Percentiles rank a stretch among this genome's conserved stretches.
phyloP scores from a whole-genome alignment of 2,329 filamentous ascomycete genomes.

The Fusarium siculi region DNA sequence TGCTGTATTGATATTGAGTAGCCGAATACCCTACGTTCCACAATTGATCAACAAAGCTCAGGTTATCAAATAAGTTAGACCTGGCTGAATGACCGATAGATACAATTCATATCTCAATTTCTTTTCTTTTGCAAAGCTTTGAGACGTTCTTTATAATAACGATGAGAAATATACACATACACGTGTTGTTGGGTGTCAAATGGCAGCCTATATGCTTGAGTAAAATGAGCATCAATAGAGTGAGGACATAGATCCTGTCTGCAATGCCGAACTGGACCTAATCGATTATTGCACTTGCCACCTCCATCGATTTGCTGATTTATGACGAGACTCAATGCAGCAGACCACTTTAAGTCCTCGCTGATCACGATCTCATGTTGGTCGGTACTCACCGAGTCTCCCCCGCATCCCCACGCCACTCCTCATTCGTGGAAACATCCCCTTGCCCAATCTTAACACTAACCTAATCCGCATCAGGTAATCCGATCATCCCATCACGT shows the following conservation, averaged over 20 bases:
- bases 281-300: rapidly evolving
- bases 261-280: rapidly evolving
- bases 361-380: background rate
- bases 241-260: background rate
- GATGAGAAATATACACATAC: rapidly evolving
- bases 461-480: constrained; percentile 8
- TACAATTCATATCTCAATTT: background rate
- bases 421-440: background rate
- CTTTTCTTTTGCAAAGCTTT: background rate
- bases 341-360: background rate
- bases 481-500: constrained; percentile 11
- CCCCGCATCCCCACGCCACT: constrained; percentile 1
- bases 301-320: rapidly evolving
- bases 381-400: background rate
- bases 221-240: background rate
- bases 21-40: background rate
- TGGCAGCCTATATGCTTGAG: too few species aligned
- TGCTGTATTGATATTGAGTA: too few species aligned
- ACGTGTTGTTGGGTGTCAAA: rapidly evolving
- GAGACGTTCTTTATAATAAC: rapidly evolving
- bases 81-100: background rate
- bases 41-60: background rate
- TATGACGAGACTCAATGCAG: background rate
- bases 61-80: background rate
- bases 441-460: background rate